A percentile compares a stretch with the other conserved stretches of the same genome.
These are phyloP conservation scores for Otatea glauca DNA, from an alignment of 176 grass and related monocot genomes.

Conservation along the genomic window DNA sequence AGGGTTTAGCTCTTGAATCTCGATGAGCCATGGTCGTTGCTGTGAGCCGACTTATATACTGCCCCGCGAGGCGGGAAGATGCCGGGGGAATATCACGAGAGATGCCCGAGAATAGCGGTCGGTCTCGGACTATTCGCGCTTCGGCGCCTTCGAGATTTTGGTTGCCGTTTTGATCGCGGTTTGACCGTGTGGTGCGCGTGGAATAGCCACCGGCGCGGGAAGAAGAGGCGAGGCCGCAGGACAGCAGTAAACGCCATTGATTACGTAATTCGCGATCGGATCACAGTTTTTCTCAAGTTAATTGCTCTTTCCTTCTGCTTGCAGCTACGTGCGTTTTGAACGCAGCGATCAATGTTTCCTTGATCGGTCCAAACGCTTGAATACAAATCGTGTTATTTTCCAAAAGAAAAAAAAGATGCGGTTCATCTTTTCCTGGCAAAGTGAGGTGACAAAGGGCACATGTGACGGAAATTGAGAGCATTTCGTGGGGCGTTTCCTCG, in stretches of 20 bases:
- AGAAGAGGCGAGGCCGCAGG: background rate
- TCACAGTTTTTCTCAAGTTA: background rate
- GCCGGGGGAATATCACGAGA: conserved; percentile 64
- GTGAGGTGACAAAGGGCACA: background rate
- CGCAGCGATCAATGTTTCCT: background rate
- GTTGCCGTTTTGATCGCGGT: background rate
- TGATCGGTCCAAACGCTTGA: background rate
- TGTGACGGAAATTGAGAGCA: background rate
- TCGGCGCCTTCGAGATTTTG: background rate
- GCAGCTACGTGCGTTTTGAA: background rate
- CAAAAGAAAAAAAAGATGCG: background rate
- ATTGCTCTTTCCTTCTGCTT: background rate
- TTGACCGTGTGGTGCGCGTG: background rate
- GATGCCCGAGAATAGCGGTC: conserved; percentile 29
- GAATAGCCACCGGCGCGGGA: no score
- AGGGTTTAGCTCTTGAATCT: background rate
- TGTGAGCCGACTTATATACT: conserved; percentile 40
- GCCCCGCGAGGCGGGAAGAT: conserved; percentile 46
- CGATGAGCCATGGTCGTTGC: background rate
- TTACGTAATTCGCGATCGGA: background rate
- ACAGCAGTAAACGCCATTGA: background rate
- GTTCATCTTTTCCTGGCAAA: background rate
- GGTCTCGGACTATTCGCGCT: background rate
- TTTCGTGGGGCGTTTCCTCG: background rate
- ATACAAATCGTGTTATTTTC: background rate